Evolutionary conservation across 352 stramenopile species (phyloP), one percentile per base, ranked within the genome.

Genomic region (Globisporangium abappressorium): DNA sequence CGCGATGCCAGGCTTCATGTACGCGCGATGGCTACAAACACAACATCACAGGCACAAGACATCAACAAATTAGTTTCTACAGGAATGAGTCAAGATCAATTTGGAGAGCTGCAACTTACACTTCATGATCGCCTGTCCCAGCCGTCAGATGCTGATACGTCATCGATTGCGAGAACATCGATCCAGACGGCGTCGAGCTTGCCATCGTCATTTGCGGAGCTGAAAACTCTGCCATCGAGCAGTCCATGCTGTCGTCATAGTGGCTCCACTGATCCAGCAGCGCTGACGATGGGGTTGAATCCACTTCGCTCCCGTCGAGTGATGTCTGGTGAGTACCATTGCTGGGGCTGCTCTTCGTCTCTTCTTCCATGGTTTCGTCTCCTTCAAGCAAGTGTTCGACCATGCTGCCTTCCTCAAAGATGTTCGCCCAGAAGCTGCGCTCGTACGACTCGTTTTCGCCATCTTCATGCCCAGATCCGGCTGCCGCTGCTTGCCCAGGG

Each of bases 181-280:
- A 63, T n/a, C 66, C 51, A 7, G 67, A 56, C 14, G 60, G 1
- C 15, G 56, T 33, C 15, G 62, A 36, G 22, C 46, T 69, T 20
- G 34, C 51, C 15, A 70, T 49, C 30, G 72, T 46, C 18, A 69
- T 65, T 24, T 58, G 41, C 5, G 79, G 62, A 38, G 71, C 26
- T 11, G 67, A 30, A 28, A 83, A 82, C 2, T 65, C 73, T 5
- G 70, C 28, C 57, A 79, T 62, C 22, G 65, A 55, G 15, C 66
- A 68, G 5, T 58, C 34, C 64, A 82, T 74, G 43, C 78, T 69
- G 2, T 79, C 65, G 66, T 85, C 71, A 53, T 78, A 87, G 28
- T 77, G 62, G 18, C 30, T 57, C 75, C 75, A 81, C 24, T 79
- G 72, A 24, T 77, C 75, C 9, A 81, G 67, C 20, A 78, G 38